phyloP scores from a whole-genome alignment of 768 basidiomycete genomes.

The Tricholomella constricta region DNA sequence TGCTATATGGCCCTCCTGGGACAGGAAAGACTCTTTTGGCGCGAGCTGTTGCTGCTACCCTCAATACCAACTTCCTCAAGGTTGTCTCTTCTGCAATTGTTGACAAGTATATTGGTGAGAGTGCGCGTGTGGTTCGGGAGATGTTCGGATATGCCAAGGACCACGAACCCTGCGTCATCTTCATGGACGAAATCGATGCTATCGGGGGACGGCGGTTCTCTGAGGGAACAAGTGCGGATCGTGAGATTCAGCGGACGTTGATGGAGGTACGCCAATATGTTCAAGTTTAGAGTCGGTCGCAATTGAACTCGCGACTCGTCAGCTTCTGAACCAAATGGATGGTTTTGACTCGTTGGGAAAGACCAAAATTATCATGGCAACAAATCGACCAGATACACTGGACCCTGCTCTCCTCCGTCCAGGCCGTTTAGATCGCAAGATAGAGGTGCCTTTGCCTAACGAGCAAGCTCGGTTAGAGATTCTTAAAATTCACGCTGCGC shows the following conservation, averaged over 20 bases:
- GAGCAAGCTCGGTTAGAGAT: constrained; percentile 96
- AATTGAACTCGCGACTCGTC: not conserved
- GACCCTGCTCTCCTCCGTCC: constrained; percentile 97
- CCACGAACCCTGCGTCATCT: constrained; percentile 98
- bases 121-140: constrained; percentile 92
- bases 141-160: constrained; percentile 99
- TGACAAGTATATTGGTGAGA: constrained; percentile 98
- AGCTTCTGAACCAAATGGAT: constrained; percentile 99
- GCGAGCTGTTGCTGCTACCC: constrained; percentile 92
- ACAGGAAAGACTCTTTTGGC: constrained; percentile 97
- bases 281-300: not conserved
- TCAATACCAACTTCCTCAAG: constrained; percentile 96
- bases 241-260: constrained; percentile 96
- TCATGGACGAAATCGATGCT: constrained; percentile 98
- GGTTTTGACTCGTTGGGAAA: constrained; percentile 96
- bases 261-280: constrained; percentile 68
- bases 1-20: constrained; percentile 95
- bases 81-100: constrained; percentile 98
- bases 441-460: constrained; percentile 96
- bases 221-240: constrained; percentile 96
- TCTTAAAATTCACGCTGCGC: constrained; percentile 93
- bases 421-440: constrained; percentile 94
- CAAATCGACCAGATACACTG: constrained; percentile 96
- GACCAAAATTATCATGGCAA: constrained; percentile 99
- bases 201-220: constrained; percentile 89